Evolutionary conservation across 345 rosid genomes (phyloP).

Genomic region (Acer saccharum): DNA sequence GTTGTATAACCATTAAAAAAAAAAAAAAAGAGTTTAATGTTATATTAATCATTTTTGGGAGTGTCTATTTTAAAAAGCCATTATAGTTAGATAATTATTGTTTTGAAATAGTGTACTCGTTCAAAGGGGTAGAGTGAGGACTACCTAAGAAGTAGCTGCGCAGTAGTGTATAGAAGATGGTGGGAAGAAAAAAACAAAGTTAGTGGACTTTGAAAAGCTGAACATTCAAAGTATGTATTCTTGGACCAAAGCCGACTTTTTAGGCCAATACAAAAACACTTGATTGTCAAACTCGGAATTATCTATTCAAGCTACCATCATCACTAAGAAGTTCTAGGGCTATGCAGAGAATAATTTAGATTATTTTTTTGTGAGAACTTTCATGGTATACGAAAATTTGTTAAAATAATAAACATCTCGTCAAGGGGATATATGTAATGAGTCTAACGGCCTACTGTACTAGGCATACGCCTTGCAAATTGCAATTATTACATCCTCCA

Average conservation of each 20-base stretch:
- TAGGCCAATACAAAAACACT: conserved; percentile 7
- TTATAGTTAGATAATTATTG: no score
- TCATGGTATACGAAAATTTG: no score
- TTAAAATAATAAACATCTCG: no score
- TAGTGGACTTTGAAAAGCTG: conserved; percentile 15
- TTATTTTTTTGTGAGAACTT: no score
- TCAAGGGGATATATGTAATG: no score
- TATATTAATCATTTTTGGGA: no score
- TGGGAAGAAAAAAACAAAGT: background rate
- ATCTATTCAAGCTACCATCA: background rate
- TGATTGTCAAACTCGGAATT: background rate
- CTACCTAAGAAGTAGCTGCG: background rate
- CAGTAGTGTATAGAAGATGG: background rate
- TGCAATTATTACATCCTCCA: no score
- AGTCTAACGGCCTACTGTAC: no score
- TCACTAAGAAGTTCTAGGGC: background rate
- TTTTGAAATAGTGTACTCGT: background rate
- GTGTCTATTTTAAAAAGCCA: no score
- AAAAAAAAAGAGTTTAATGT: no score
- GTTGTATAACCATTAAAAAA: no score
- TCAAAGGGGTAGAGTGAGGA: conserved; percentile 6
- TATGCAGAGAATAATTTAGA: background rate
- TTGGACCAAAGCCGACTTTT: conserved; percentile 11
- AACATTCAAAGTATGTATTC: background rate
- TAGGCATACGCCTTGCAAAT: no score